Evolutionary conservation across 1,284 basidiomycete genomes (phyloP).

Genomic region (Ganoderma resinaceum): DNA sequence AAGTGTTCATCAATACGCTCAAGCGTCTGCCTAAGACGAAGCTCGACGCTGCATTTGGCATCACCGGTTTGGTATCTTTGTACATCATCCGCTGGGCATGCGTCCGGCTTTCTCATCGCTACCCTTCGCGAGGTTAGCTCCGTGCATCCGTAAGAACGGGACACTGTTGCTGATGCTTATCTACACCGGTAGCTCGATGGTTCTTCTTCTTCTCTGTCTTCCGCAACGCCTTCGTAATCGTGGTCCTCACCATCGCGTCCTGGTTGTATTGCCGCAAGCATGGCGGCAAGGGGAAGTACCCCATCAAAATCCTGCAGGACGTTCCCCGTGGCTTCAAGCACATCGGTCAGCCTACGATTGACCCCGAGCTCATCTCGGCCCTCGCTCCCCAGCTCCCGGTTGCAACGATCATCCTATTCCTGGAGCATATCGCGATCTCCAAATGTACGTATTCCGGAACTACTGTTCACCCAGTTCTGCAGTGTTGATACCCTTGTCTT

Average conservation of each 20-base stretch:
- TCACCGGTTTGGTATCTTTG: slow-evolving; percentile 76
- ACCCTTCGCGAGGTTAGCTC: slow-evolving; percentile 66
- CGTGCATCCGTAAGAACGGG: neutral
- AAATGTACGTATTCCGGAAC: slow-evolving; percentile 63
- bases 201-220: slow-evolving; percentile 88
- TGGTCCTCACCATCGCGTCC: slow-evolving; percentile 84
- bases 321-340: slow-evolving; percentile 87
- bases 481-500: neutral
- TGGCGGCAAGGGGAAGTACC: slow-evolving; percentile 66
- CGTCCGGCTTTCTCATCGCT: slow-evolving; percentile 64
- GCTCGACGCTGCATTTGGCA: slow-evolving; percentile 90
- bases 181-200: slow-evolving; percentile 54
- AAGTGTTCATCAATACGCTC: slow-evolving; percentile 90
- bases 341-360: slow-evolving; percentile 74
- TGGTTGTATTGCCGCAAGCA: slow-evolving; percentile 78
- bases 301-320: slow-evolving; percentile 83
- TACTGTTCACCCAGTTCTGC: no score
- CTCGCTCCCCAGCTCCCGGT: slow-evolving; percentile 85
- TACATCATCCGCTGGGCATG: slow-evolving; percentile 80
- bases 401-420: slow-evolving; percentile 90
- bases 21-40: slow-evolving; percentile 76
- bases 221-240: slow-evolving; percentile 86
- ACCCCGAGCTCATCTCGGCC: slow-evolving; percentile 66
- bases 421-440: slow-evolving; percentile 96
- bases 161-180: slow-evolving; percentile 18